These are phyloP conservation scores for Begonia peltatifolia DNA, from an alignment of 306 rosid genomes.

Conservation along the genomic window DNA sequence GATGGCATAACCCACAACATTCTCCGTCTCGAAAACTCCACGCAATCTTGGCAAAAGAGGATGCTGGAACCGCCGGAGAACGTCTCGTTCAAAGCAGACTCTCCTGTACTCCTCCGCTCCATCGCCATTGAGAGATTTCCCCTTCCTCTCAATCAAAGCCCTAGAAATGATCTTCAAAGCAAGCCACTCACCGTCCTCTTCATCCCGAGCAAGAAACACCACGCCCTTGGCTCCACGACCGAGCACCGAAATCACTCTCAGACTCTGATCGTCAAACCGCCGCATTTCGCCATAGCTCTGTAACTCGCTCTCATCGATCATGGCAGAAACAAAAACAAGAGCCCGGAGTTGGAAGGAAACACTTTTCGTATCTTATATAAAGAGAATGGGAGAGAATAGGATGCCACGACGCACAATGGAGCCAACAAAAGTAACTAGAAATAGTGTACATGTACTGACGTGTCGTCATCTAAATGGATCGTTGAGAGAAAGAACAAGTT, in stretches of 20 bases:
- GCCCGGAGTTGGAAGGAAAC: too few species aligned
- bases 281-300: not conserved
- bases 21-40: slow-evolving; percentile 48
- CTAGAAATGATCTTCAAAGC: slow-evolving; percentile 70
- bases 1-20: slow-evolving; percentile 48
- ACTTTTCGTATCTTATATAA: too few species aligned
- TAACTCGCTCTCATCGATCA: slow-evolving; percentile 13
- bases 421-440: too few species aligned
- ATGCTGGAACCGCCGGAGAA: slow-evolving; percentile 47
- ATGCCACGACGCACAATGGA: too few species aligned
- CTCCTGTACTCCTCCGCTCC: slow-evolving; percentile 35
- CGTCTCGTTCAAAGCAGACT: slow-evolving; percentile 58
- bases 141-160: slow-evolving; percentile 32
- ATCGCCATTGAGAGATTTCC: slow-evolving; percentile 5
- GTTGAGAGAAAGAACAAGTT: too few species aligned
- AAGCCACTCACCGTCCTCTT: slow-evolving; percentile 15
- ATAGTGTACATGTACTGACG: too few species aligned
- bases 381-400: too few species aligned
- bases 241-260: slow-evolving; percentile 45
- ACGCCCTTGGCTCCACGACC: slow-evolving; percentile 97
- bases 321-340: slow-evolving; percentile 6
- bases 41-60: slow-evolving; percentile 54
- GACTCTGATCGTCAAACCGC: slow-evolving; percentile 25
- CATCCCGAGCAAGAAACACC: slow-evolving; percentile 39
- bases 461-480: too few species aligned